These are phyloP conservation scores for Monilinia vaccinii-corymbosi DNA, from an alignment of 2,329 filamentous ascomycete genomes.

Conservation along the genomic window DNA sequence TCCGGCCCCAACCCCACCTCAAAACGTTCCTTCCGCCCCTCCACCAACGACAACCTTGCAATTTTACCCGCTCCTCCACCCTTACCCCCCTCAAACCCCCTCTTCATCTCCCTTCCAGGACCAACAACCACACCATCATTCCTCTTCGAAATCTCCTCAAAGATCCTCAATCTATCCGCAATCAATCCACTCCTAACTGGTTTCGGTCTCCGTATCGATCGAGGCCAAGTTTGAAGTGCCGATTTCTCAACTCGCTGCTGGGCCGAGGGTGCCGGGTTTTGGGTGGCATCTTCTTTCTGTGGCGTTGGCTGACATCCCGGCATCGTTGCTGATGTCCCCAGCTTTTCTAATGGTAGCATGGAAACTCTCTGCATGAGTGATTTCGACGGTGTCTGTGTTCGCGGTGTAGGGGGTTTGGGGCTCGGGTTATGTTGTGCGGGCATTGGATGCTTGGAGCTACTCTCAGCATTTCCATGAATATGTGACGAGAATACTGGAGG, in stretches of 20 bases:
- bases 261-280: neutral
- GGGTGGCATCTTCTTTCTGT: neutral
- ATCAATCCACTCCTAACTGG: constrained; percentile 15
- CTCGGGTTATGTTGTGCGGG: neutral
- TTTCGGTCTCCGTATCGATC: neutral
- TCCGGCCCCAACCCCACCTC: neutral
- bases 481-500: neutral
- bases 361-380: neutral
- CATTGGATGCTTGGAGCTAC: neutral
- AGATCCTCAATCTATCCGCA: constrained; percentile 22
- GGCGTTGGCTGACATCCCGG: neutral
- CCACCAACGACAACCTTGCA: neutral
- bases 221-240: neutral
- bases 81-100: neutral
- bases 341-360: neutral
- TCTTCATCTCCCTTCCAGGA: neutral
- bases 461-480: neutral
- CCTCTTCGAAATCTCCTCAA: constrained; percentile 14
- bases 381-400: neutral
- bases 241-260: neutral
- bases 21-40: neutral
- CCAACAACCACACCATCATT: neutral
- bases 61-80: neutral
- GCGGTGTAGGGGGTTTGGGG: neutral
- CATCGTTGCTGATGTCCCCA: neutral